Evolutionary conservation across 306 rosid species (phyloP), one percentile per base, ranked within the genome.

Genomic region (Styphnolobium japonicum): DNA sequence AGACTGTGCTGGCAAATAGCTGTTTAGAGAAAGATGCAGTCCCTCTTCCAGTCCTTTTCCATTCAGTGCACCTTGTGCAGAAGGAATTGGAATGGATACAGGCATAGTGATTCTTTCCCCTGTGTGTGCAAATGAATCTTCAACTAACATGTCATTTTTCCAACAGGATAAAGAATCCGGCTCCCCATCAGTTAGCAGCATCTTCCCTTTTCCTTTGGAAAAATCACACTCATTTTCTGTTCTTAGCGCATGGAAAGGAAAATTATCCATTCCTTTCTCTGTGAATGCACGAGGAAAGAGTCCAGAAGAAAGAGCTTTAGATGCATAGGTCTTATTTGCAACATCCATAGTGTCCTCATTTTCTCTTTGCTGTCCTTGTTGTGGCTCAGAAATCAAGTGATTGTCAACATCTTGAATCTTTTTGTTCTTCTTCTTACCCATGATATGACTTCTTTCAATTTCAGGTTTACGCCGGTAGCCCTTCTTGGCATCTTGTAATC

Each of bases 11-110:
- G 73, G 71, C 76, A 67, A 51, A 77, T 12, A 77, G 87, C 80
- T 77, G 42, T 81, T 81, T 42, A 79, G 87, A 52, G 95, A 90
- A 85, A 74, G 87, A 78, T 79, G 85, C 56, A 77, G 75, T 53
- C 85, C 87, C 63, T 82, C 82, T 23, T 40, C 81, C 76, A 79
- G 49, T 73, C 87, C 89, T 60, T 83, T 76, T 42, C 79, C 86
- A 67, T 80, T 29, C 10, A 70, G n/a, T 79, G 82, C 77, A 75
- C 82, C 83, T 72, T 78, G 86, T 58, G 64, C 67, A 48, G 42
- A 49, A 56, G 71, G 72, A 78, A 81, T 25, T 21, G 84, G 72
- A 77, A 51, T 45, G 7, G 25, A 40, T 7, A 55, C 56, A 57
- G 85, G 55, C 45, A 70, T 85, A 73, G 48, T 82, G 53, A 15